Conservation (phyloP, 2,329 filamentous ascomycete genomes). For the Talaromyces sp. region DNA sequence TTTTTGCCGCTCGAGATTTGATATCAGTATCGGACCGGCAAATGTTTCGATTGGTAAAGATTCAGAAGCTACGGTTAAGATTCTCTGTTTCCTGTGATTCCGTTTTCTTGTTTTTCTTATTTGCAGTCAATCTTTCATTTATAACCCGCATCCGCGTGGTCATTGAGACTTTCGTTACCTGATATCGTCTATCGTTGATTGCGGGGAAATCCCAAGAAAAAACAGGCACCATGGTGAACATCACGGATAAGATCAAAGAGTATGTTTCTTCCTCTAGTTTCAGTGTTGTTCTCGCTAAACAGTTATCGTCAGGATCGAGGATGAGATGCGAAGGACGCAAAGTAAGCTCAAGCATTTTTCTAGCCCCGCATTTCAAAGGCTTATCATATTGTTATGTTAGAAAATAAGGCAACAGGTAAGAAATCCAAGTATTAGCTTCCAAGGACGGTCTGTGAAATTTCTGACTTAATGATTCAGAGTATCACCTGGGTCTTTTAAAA, state of each 20-base stretch:
- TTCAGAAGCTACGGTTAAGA: neutral
- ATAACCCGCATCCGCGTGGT: neutral
- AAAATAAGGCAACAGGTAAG: slow-evolving; percentile 98
- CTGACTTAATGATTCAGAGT: slow-evolving; percentile 62
- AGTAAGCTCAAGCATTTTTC: slow-evolving; percentile 56
- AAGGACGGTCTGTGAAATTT: neutral
- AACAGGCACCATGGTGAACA: slow-evolving; percentile 79
- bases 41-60: neutral
- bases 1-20: slow-evolving; percentile 6
- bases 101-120: neutral
- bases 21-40: slow-evolving; percentile 4
- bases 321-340: slow-evolving; percentile 98
- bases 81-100: neutral
- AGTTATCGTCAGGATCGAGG: slow-evolving; percentile 74
- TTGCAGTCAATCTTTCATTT: neutral
- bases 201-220: slow-evolving; percentile 19
- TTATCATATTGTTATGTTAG: slow-evolving; percentile 41
- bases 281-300: neutral
- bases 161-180: neutral
- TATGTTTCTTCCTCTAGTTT: slow-evolving; percentile 43
- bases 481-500: slow-evolving; percentile 95
- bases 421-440: slow-evolving; percentile 11
- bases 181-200: slow-evolving; percentile 2
- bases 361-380: slow-evolving; percentile 6
- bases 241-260: slow-evolving; percentile 99